These are phyloP conservation scores for Trichomonascaceae sp. DNA, from an alignment of 1,139 yeast genomes.

Conservation along the genomic window DNA sequence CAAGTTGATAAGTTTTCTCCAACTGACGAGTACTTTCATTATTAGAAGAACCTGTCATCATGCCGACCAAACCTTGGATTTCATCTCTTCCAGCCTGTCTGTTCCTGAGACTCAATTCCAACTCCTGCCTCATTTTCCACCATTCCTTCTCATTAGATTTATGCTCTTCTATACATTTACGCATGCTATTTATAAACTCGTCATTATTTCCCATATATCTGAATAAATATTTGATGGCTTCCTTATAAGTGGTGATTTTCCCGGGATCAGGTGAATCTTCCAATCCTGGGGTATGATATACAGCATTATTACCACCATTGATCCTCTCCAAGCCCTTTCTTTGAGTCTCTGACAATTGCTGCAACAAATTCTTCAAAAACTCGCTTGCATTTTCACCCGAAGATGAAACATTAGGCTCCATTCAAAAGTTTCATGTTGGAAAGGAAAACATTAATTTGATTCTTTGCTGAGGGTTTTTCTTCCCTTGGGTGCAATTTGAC, in stretches of 20 bases:
- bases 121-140: conserved; percentile 18
- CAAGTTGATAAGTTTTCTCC: conserved; percentile 9
- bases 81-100: conserved; percentile 8
- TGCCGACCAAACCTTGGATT: conserved; percentile 19
- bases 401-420: neutral
- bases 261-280: conserved; percentile 17
- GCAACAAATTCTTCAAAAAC: conserved; percentile 14
- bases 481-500: neutral
- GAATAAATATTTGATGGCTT: conserved; percentile 23
- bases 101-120: conserved; percentile 13
- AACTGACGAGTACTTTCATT: neutral
- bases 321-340: conserved; percentile 5
- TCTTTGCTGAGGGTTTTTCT: neutral
- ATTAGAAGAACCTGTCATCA: conserved; percentile 14
- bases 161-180: conserved; percentile 22
- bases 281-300: neutral
- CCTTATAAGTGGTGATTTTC: conserved; percentile 21
- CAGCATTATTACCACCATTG: neutral
- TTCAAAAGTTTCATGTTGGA: neutral
- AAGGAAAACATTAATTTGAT: neutral
- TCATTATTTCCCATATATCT: conserved; percentile 18
- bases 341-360: conserved; percentile 18
- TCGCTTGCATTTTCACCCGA: conserved; percentile 3
- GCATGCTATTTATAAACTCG: conserved; percentile 16
- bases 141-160: conserved; percentile 20